Evolutionary conservation across 2,329 filamentous ascomycete genomes (phyloP).

Genomic region (Fusarium virguliforme): DNA sequence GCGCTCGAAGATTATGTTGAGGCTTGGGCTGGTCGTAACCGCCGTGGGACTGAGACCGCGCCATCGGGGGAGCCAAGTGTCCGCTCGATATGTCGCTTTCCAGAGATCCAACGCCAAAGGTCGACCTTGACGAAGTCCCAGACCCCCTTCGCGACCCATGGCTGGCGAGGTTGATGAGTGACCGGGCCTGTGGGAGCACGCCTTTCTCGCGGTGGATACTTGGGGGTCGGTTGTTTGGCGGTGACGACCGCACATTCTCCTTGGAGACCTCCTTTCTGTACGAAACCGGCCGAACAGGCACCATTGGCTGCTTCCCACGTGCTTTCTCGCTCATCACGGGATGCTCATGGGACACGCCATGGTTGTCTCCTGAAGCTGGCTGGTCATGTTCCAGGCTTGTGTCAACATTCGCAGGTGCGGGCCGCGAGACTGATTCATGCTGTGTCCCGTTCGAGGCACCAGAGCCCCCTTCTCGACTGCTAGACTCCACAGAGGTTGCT

Average conservation of each 20-base stretch:
- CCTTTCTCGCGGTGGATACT: constrained; percentile 36
- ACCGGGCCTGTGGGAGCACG: constrained; percentile 45
- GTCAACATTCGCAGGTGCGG: constrained; percentile 53
- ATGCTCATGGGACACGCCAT: constrained; percentile 23
- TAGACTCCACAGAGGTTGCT: constrained; percentile 50
- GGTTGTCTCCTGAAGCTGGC: constrained; percentile 16
- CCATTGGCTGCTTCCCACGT: constrained; percentile 64
- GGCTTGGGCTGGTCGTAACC: constrained; percentile 47
- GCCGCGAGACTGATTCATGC: constrained; percentile 46
- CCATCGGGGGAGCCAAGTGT: constrained; percentile 49
- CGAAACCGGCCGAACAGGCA: constrained; percentile 35
- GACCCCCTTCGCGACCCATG: constrained; percentile 45
- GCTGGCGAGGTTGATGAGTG: constrained; percentile 46
- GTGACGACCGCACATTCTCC: constrained; percentile 17
- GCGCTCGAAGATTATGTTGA: constrained; percentile 37
- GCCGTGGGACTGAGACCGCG: constrained; percentile 55
- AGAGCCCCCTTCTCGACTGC: constrained; percentile 53
- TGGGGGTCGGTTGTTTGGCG: constrained; percentile 29
- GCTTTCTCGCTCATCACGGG: constrained; percentile 62
- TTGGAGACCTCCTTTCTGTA: constrained; percentile 34
- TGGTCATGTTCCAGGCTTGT: constrained; percentile 25
- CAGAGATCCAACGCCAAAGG: constrained; percentile 44
- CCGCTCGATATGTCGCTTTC: constrained; percentile 39
- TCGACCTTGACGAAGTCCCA: constrained; percentile 45
- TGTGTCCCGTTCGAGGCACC: constrained; percentile 44